phyloP scores from a whole-genome alignment of 2,329 filamentous ascomycete species.

The Colletotrichum gigasporum region DNA sequence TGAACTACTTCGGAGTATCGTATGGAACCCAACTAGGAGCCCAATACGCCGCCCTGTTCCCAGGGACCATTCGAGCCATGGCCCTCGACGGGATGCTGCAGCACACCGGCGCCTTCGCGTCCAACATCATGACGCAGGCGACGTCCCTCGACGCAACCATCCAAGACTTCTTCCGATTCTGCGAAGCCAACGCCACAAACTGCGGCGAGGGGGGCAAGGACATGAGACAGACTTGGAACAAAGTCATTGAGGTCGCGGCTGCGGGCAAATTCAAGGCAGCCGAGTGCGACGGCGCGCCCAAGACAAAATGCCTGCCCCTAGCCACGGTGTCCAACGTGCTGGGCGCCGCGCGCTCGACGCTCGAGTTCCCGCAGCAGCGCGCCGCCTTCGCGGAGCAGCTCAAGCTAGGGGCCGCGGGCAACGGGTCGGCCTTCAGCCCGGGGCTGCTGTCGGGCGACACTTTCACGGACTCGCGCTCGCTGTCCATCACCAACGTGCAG shows the following conservation, averaged over 20 bases:
- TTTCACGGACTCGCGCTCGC: background rate
- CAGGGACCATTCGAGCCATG: constrained; percentile 9
- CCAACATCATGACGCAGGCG: constrained; percentile 26
- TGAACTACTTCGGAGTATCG: constrained; percentile 24
- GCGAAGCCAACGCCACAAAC: constrained; percentile 3
- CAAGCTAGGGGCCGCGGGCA: background rate
- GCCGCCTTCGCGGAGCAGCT: background rate
- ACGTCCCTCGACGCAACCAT: constrained; percentile 27
- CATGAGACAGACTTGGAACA: constrained; percentile 16
- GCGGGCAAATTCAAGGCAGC: constrained; percentile 10
- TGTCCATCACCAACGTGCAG: constrained; percentile 17
- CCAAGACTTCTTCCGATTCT: constrained; percentile 22
- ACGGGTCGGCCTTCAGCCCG: background rate
- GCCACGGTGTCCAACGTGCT: constrained; percentile 16
- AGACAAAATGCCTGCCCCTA: constrained; percentile 3
- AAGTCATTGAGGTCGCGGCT: constrained; percentile 7
- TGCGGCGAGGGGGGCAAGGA: constrained; percentile 14
- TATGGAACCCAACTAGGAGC: constrained; percentile 25
- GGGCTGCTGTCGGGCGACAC: constrained; percentile 1
- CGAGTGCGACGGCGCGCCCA: constrained; percentile 19
- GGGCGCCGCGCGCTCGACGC: constrained; percentile 7
- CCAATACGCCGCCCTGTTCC: constrained; percentile 18
- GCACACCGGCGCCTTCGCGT: constrained; percentile 17
- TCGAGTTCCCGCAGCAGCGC: background rate
- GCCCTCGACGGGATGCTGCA: constrained; percentile 25